phyloP scores from a whole-genome alignment of 2,329 filamentous ascomycete genomes.

The Fusarium multiceps region DNA sequence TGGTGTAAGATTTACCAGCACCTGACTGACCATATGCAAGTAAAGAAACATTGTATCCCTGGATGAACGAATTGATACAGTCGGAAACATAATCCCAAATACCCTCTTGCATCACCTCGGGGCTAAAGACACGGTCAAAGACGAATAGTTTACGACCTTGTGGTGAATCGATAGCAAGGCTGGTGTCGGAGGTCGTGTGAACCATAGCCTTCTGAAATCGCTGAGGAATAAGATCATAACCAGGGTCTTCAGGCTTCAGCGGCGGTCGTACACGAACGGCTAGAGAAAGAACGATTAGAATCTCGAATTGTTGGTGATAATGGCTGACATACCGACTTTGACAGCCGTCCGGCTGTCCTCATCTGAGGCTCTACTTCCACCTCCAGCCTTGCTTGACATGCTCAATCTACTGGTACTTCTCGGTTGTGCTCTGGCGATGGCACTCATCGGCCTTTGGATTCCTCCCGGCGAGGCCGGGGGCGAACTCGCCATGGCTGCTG shows the following conservation, averaged over 20 bases:
- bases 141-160: constrained; percentile 96
- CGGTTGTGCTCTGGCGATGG: constrained; percentile 77
- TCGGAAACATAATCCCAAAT: constrained; percentile 95
- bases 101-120: constrained; percentile 85
- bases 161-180: constrained; percentile 86
- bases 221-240: constrained; percentile 94
- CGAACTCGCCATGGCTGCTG: constrained; percentile 70
- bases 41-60: constrained; percentile 98
- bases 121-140: constrained; percentile 92
- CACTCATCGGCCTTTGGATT: constrained; percentile 79
- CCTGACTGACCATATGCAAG: constrained; percentile 97
- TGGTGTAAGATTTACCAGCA: constrained; percentile 97
- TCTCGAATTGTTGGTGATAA: not conserved
- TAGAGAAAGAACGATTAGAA: constrained; percentile 53
- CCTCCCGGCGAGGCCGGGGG: constrained; percentile 74
- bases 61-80: constrained; percentile 87
- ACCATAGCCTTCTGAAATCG: constrained; percentile 94
- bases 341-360: constrained; percentile 92
- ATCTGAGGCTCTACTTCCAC: constrained; percentile 84
- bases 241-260: constrained; percentile 84
- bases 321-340: constrained; percentile 84
- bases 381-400: constrained; percentile 80
- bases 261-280: constrained; percentile 93
- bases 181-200: constrained; percentile 87
- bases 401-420: constrained; percentile 88